These are phyloP conservation scores for Xerocomus minutiporus DNA, from an alignment of 1,284 basidiomycete genomes.

Conservation along the genomic window DNA sequence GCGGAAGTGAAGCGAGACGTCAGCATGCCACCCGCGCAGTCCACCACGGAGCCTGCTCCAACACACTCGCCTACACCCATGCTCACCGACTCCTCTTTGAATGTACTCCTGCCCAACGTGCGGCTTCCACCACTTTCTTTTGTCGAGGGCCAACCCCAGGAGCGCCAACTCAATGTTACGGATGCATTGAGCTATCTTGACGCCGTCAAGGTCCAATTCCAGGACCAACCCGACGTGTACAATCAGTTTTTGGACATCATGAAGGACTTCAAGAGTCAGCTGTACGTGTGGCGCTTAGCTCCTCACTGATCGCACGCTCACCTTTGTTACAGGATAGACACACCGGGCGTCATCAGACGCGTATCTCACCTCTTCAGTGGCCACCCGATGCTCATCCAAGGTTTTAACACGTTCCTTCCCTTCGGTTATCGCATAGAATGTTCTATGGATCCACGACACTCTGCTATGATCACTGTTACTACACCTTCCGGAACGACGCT, in stretches of 20 bases:
- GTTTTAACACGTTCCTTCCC: slow-evolving; percentile 97
- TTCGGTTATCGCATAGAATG: slow-evolving; percentile 92
- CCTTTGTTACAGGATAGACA: slow-evolving; percentile 76
- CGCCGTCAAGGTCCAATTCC: slow-evolving; percentile 87
- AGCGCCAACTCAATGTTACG: slow-evolving; percentile 67
- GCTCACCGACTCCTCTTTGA: slow-evolving; percentile 7
- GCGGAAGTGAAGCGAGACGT: slow-evolving; percentile 21
- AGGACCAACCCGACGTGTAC: slow-evolving; percentile 86
- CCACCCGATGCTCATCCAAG: slow-evolving; percentile 89
- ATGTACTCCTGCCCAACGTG: neutral
- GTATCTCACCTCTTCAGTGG: slow-evolving; percentile 92
- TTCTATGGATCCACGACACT: slow-evolving; percentile 51
- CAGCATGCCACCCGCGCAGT: slow-evolving; percentile 21
- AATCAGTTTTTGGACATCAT: slow-evolving; percentile 96
- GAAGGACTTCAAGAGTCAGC: slow-evolving; percentile 95
- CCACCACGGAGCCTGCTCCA: slow-evolving; percentile 8
- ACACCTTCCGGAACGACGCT: slow-evolving; percentile 66
- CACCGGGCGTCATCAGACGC: slow-evolving; percentile 89
- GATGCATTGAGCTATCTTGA: slow-evolving; percentile 95
- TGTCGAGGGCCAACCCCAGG: slow-evolving; percentile 26
- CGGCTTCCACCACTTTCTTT: slow-evolving; percentile 23
- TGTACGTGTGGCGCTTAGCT: slow-evolving; percentile 47
- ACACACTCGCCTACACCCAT: slow-evolving; percentile 18
- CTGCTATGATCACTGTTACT: slow-evolving; percentile 79
- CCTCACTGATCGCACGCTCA: slow-evolving; percentile 4